These are phyloP conservation scores for sunflower (Helianthus annuus) DNA, from an alignment of 129 eudicot species.

Conservation along the genomic window HanXRQr2.0-SUNRISE NC_035445.2:167741517-167742016, in stretches of 20 bases:
- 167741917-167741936: not conserved
- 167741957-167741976: not conserved
- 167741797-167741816: not conserved
- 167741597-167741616: too few relatives aligned
- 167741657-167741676: not conserved
- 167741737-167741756: not conserved
- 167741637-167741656: slow-evolving; percentile 1
- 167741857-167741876: not conserved
- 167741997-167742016: not conserved
- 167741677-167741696: not conserved
- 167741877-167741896: not conserved
- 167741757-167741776: not conserved
- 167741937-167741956: too few relatives aligned
- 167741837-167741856: slow-evolving; percentile 15
- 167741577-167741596: too few relatives aligned
- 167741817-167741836: slow-evolving; percentile 4
- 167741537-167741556: too few relatives aligned
- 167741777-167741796: not conserved
- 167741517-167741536: too few relatives aligned
- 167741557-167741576: not conserved
- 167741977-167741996: not conserved
- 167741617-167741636: not conserved
- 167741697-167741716: not conserved
- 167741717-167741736: not conserved
- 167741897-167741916: slow-evolving; percentile 9